phyloP scores from a whole-genome alignment of 768 basidiomycete species.

The Imleria badia region DNA sequence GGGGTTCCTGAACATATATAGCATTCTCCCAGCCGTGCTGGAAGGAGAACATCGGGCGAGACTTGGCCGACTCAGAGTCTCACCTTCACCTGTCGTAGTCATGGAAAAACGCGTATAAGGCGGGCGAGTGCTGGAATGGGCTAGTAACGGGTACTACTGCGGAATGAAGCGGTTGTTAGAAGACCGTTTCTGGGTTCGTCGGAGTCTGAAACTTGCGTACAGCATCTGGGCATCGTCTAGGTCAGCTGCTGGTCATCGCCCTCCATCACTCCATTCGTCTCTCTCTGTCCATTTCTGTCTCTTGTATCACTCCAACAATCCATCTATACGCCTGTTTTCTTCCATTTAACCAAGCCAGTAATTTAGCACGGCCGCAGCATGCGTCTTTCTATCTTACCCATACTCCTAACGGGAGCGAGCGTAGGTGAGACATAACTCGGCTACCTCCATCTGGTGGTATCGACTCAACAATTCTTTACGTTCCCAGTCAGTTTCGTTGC shows the following conservation, averaged over 20 bases:
- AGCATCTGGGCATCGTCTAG: not conserved
- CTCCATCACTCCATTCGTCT: not conserved
- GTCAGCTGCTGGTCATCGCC: not conserved
- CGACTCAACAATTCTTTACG: not conserved
- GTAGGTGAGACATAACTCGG: conserved; percentile 24
- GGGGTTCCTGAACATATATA: not conserved
- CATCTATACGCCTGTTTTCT: not conserved
- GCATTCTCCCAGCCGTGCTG: not conserved
- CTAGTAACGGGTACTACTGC: not conserved
- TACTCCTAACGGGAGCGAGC: conserved; percentile 38
- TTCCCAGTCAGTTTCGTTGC: conserved; percentile 36
- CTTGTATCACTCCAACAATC: not conserved
- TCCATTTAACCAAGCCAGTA: not conserved
- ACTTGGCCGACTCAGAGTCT: not conserved
- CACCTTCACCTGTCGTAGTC: not conserved
- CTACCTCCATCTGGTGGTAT: not conserved
- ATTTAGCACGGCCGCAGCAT: conserved; percentile 21
- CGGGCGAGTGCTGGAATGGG: not conserved
- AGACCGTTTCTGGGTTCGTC: conserved; percentile 3
- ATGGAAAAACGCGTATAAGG: not conserved
- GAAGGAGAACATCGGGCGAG: too few species aligned
- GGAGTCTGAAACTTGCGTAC: conserved; percentile 24
- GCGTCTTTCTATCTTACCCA: conserved; percentile 39
- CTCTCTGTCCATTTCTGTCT: not conserved
- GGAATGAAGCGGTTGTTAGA: not conserved